A percentile compares a stretch with the other conserved stretches of the same genome.
These are phyloP conservation scores for Saccharum officinarum DNA, from an alignment of 176 grass and related monocot species.

Conservation along the genomic window DNA sequence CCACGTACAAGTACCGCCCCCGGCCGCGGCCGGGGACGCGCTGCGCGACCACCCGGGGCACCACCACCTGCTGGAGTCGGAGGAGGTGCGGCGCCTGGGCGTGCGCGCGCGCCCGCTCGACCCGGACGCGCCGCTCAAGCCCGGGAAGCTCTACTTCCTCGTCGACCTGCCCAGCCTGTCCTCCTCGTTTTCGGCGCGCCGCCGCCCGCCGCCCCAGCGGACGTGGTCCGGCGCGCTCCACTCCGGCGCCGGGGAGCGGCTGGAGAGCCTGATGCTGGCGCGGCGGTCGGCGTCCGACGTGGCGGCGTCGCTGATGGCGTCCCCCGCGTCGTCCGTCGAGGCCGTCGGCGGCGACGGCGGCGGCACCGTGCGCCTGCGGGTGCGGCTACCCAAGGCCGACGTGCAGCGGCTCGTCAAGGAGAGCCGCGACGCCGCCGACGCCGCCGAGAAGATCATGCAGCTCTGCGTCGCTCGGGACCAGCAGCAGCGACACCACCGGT, in stretches of 20 bases:
- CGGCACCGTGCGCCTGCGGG: constrained; percentile 50
- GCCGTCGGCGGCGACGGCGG: constrained; percentile 10
- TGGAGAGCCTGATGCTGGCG: constrained; percentile 73
- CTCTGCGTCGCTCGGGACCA: constrained; percentile 56
- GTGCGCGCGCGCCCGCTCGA: constrained; percentile 58
- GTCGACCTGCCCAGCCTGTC: constrained; percentile 49
- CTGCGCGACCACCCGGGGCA: constrained; percentile 64
- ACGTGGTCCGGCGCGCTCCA: constrained; percentile 71
- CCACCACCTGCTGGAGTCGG: constrained; percentile 64
- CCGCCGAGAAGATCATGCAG: constrained; percentile 78
- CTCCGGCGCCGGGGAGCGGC: constrained; percentile 47
- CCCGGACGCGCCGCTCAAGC: constrained; percentile 60
- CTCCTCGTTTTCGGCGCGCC: neutral
- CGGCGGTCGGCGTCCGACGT: constrained; percentile 62
- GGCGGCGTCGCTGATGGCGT: neutral
- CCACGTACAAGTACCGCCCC: constrained; percentile 52
- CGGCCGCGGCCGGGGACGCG: constrained; percentile 32
- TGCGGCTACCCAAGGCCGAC: constrained; percentile 70
- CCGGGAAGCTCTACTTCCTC: constrained; percentile 78
- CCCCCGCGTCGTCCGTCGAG: constrained; percentile 18
- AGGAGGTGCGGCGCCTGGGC: constrained; percentile 66
- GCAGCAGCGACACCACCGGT: neutral
- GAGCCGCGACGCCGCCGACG: constrained; percentile 68
- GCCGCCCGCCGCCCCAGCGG: constrained; percentile 26
- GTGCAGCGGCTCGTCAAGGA: constrained; percentile 65